Evolutionary conservation across 352 stramenopile genomes (phyloP).

Genomic region (Bremia lactucae): DNA sequence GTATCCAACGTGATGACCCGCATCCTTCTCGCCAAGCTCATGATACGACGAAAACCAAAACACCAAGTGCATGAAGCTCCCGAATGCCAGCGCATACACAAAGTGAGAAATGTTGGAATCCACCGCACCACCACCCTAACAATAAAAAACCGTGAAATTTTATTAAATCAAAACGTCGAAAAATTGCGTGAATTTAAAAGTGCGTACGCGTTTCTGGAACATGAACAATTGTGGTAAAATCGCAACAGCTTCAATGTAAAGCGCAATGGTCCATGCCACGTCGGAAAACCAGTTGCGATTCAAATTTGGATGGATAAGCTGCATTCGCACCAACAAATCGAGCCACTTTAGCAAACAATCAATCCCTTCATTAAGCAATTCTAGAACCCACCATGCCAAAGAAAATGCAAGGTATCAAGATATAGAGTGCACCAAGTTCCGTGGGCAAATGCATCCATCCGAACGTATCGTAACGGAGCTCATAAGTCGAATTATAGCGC

Average conservation of each 20-base stretch:
- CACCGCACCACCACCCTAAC: constrained; percentile 87
- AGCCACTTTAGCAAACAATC: constrained; percentile 1
- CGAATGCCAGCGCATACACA: constrained; percentile 92
- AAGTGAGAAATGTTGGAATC: constrained; percentile 96
- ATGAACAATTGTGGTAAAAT: constrained; percentile 98
- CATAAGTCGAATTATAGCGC: constrained; percentile 93
- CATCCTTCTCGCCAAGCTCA: constrained; percentile 91
- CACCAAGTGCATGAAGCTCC: constrained; percentile 92
- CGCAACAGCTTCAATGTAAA: constrained; percentile 93
- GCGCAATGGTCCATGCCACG: constrained; percentile 95
- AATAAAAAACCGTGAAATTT: constrained; percentile 3
- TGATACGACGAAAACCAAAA: constrained; percentile 99
- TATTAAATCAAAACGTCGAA: not conserved
- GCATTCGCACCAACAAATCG: not conserved
- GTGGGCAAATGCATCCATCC: constrained; percentile 83
- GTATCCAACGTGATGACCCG: constrained; percentile 85
- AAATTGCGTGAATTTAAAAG: too few species aligned
- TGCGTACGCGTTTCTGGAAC: constrained; percentile 93
- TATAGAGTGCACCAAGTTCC: constrained; percentile 77
- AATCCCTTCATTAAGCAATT: not conserved
- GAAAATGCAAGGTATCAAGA: constrained; percentile 79
- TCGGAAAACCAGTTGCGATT: constrained; percentile 96
- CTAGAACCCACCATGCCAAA: constrained; percentile 57
- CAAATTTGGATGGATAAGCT: constrained; percentile 92
- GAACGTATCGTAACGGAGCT: constrained; percentile 93